Evolutionary conservation across 768 basidiomycete species (phyloP).

Genomic region (Pleurotus giganteus): DNA sequence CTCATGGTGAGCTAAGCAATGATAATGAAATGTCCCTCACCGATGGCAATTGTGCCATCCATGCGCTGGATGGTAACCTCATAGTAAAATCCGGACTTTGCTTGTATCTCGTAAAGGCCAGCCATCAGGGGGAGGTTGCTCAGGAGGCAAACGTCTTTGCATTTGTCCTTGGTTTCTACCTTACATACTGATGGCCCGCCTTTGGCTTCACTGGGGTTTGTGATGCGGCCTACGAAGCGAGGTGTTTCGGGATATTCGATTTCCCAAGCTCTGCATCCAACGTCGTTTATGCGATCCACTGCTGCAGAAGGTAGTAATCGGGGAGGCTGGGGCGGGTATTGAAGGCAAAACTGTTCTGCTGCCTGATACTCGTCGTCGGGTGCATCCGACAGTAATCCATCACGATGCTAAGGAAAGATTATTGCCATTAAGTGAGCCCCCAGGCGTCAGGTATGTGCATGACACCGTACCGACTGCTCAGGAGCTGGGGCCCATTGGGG

Average conservation of each 20-base stretch:
- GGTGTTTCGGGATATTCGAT: conserved; percentile 37
- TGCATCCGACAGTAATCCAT: conserved; percentile 57
- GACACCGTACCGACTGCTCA: conserved; percentile 38
- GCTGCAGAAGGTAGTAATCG: conserved; percentile 47
- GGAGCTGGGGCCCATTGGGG: conserved; percentile 62
- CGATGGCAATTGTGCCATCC: conserved; percentile 60
- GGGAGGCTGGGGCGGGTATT: conserved; percentile 37
- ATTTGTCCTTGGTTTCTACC: conserved; percentile 39
- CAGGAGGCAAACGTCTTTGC: conserved; percentile 51
- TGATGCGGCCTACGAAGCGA: conserved; percentile 46
- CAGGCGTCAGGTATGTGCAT: background rate
- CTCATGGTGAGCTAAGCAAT: background rate
- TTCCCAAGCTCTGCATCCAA: conserved; percentile 54
- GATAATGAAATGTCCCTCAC: conserved; percentile 27
- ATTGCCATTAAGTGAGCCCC: background rate
- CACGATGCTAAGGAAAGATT: conserved; percentile 28
- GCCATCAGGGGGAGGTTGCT: conserved; percentile 61
- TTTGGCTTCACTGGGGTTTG: conserved; percentile 32
- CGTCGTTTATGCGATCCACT: conserved; percentile 47
- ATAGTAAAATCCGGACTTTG: conserved; percentile 60
- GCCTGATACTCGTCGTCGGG: conserved; percentile 50
- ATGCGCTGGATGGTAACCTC: conserved; percentile 56
- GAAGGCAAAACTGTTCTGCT: conserved; percentile 49
- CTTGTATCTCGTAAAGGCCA: conserved; percentile 56
- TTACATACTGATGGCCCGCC: conserved; percentile 29